Conservation (phyloP, 2,329 filamentous ascomycete genomes). For the Aspergillus fructus region DNA sequence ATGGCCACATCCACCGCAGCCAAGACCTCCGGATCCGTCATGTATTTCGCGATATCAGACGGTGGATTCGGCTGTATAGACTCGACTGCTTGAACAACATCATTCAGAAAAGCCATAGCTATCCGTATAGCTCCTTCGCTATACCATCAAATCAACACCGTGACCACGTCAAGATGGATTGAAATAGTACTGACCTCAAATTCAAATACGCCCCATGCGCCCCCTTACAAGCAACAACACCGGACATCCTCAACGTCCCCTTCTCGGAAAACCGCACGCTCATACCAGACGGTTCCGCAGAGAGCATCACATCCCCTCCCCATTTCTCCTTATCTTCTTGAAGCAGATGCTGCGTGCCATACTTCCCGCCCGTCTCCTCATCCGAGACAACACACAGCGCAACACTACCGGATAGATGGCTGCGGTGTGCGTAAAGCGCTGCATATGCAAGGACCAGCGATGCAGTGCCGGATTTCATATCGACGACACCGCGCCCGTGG, state of each 20-base stretch:
- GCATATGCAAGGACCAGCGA: slow-evolving; percentile 41
- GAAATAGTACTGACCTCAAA: slow-evolving; percentile 18
- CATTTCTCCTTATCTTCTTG: slow-evolving; percentile 30
- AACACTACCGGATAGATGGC: neutral
- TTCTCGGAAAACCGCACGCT: slow-evolving; percentile 46
- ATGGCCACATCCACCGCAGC: neutral
- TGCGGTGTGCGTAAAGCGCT: slow-evolving; percentile 26
- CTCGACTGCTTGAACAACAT: neutral
- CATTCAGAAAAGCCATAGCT: neutral
- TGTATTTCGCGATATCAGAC: neutral
- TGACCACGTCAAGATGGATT: no score
- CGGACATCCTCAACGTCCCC: slow-evolving; percentile 42
- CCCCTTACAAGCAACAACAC: slow-evolving; percentile 32
- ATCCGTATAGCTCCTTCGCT: neutral
- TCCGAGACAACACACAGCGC: neutral
- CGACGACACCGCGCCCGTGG: slow-evolving; percentile 41
- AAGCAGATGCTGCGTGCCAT: neutral
- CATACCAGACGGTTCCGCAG: slow-evolving; percentile 39
- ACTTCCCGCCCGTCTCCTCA: neutral
- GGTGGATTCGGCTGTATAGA: neutral
- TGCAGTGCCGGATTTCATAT: slow-evolving; percentile 47
- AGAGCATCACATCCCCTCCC: slow-evolving; percentile 41
- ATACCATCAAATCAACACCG: no score
- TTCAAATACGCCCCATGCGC: slow-evolving; percentile 45
- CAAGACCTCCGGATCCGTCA: neutral